These are phyloP conservation scores for Madurella fahalii DNA, from an alignment of 2,329 filamentous ascomycete genomes.

Conservation along the genomic window DNA sequence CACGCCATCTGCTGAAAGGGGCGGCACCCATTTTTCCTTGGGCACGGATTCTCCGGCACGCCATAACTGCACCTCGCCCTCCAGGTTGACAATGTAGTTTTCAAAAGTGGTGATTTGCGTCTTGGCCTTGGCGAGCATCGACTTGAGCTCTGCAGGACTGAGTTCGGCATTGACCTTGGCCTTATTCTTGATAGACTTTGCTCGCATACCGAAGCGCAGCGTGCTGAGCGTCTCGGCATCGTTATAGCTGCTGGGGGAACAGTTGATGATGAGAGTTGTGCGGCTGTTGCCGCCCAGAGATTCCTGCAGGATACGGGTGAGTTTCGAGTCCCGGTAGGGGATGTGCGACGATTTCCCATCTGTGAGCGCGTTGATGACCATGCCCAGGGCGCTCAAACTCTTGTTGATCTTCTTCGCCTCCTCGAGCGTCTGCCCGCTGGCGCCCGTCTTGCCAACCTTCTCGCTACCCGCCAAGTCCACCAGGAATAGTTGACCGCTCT, in stretches of 20 bases:
- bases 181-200: constrained; percentile 99
- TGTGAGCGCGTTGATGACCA: constrained; percentile 97
- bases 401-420: constrained; percentile 99
- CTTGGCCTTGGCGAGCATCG: constrained; percentile 87
- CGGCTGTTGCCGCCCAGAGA: constrained; percentile 95
- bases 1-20: constrained; percentile 54
- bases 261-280: constrained; percentile 98
- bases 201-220: constrained; percentile 88
- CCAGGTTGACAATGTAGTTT: constrained; percentile 75
- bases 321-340: constrained; percentile 95
- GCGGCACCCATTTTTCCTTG: constrained; percentile 78
- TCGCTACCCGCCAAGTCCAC: constrained; percentile 98
- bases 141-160: constrained; percentile 91
- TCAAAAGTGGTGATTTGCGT: constrained; percentile 85
- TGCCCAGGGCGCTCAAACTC: constrained; percentile 93
- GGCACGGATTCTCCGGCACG: constrained; percentile 83
- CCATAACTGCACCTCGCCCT: constrained; percentile 83
- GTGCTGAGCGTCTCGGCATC: constrained; percentile 92
- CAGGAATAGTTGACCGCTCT: constrained; percentile 93
- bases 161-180: constrained; percentile 99
- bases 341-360: constrained; percentile 96
- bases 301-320: constrained; percentile 95
- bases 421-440: constrained; percentile 92
- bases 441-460: constrained; percentile 97
- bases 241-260: constrained; percentile 98